These are phyloP conservation scores for Ceratocystis eucalypticola DNA, from an alignment of 2,329 filamentous ascomycete genomes.

Conservation along the genomic window DNA sequence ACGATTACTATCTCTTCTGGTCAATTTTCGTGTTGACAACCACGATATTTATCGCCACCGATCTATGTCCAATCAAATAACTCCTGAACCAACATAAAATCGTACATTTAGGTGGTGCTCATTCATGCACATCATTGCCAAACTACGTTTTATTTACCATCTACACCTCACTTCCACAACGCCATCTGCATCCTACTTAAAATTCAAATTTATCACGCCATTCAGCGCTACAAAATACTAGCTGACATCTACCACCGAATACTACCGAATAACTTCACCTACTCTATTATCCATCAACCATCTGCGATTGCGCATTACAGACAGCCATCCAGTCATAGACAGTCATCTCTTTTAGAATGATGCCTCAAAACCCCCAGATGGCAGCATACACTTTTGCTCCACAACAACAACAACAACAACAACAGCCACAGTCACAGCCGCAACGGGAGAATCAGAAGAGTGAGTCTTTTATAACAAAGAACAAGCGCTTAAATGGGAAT, in stretches of 20 bases:
- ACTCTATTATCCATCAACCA: neutral
- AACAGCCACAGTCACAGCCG: constrained; percentile 27
- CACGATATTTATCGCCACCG: constrained; percentile 8
- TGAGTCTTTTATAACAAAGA: constrained; percentile 6
- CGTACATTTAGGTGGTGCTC: neutral
- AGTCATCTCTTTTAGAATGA: constrained; percentile 39
- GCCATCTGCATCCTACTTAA: too few species aligned
- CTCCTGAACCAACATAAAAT: neutral
- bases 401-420: constrained; percentile 35
- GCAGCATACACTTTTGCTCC: constrained; percentile 66
- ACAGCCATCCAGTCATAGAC: neutral
- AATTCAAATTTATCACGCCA: too few species aligned
- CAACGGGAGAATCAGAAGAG: constrained; percentile 18
- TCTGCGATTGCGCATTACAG: neutral
- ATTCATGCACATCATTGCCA: neutral
- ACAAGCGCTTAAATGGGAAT: neutral
- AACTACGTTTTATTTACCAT: too few species aligned
- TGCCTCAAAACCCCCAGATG: constrained; percentile 57
- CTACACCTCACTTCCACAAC: too few species aligned
- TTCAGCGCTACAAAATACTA: neutral
- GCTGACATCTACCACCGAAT: neutral
- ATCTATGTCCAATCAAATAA: constrained; percentile 29
- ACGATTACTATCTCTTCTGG: neutral
- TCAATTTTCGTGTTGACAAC: neutral
- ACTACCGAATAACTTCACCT: neutral